A percentile compares a stretch with the other conserved stretches of the same genome.
phyloP scores from a whole-genome alignment of 2,329 filamentous ascomycete species.

The Lachnellula suecica region DNA sequence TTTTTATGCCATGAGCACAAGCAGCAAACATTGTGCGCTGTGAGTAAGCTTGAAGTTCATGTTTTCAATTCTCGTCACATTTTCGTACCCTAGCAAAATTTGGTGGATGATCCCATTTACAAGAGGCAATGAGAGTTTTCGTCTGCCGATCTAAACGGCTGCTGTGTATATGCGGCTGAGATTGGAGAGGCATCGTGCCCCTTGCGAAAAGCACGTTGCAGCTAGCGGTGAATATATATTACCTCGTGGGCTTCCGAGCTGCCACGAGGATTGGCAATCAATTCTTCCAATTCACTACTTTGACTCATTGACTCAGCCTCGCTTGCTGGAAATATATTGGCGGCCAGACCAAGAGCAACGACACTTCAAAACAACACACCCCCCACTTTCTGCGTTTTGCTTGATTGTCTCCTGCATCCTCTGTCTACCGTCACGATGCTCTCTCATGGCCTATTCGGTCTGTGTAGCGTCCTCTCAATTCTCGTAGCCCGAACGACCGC shows the following conservation, averaged over 20 bases:
- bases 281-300: neutral
- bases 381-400: no score
- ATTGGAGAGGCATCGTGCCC: neutral
- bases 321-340: constrained; percentile 5
- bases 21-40: no score
- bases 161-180: neutral
- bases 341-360: no score
- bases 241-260: neutral
- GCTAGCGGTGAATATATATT: neutral
- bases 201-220: neutral
- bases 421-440: neutral
- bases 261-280: no score
- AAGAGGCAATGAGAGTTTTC: neutral
- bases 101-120: neutral
- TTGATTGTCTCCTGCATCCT: no score
- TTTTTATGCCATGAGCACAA: no score
- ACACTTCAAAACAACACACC: no score
- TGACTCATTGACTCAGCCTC: neutral
- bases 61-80: no score
- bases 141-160: neutral
- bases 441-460: neutral
- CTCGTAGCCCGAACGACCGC: neutral
- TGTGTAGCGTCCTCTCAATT: neutral
- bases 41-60: no score
- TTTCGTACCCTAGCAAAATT: no score